Percentiles rank a stretch among this genome's conserved stretches.
phyloP scores from a whole-genome alignment of 768 basidiomycete genomes.

The Pisolithus albus region DNA sequence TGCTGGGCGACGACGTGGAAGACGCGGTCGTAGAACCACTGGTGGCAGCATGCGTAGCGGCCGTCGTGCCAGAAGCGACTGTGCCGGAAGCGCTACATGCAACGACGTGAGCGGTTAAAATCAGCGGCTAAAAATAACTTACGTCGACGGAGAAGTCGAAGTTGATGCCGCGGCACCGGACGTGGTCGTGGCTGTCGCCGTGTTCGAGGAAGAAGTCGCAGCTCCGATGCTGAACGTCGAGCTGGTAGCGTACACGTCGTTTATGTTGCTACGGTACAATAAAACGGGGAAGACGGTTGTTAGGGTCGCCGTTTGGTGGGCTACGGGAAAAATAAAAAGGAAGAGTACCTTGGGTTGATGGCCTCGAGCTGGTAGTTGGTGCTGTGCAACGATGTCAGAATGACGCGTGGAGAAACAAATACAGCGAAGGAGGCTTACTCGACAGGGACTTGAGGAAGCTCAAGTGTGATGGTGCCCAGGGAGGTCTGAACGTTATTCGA shows the following conservation, averaged over 20 bases:
- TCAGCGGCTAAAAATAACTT: background rate
- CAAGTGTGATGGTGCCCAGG: conserved; percentile 29
- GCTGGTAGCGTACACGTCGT: conserved; percentile 35
- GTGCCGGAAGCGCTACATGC: background rate
- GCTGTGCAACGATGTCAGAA: conserved; percentile 22
- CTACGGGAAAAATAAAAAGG: background rate
- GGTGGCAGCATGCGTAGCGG: conserved; percentile 7
- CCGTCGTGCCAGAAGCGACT: conserved; percentile 5
- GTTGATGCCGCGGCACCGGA: conserved; percentile 6
- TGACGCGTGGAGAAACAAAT: background rate
- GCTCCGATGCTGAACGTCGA: conserved; percentile 38
- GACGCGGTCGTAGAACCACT: conserved; percentile 4
- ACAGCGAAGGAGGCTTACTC: conserved; percentile 27
- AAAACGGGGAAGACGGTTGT: background rate
- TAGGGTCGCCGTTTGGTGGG: background rate
- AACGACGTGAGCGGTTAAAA: background rate
- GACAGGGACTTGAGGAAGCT: conserved; percentile 40
- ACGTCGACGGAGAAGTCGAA: conserved; percentile 5
- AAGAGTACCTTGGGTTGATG: conserved; percentile 34
- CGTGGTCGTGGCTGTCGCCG: conserved; percentile 8
- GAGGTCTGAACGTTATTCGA: conserved; percentile 45
- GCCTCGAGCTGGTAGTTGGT: conserved; percentile 43
- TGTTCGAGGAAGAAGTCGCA: conserved; percentile 2
- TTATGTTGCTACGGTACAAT: conserved; percentile 33
- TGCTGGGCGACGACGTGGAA: conserved; percentile 15